These are phyloP conservation scores for Piloderma croceum DNA, from an alignment of 768 basidiomycete species.

Conservation along the genomic window DNA sequence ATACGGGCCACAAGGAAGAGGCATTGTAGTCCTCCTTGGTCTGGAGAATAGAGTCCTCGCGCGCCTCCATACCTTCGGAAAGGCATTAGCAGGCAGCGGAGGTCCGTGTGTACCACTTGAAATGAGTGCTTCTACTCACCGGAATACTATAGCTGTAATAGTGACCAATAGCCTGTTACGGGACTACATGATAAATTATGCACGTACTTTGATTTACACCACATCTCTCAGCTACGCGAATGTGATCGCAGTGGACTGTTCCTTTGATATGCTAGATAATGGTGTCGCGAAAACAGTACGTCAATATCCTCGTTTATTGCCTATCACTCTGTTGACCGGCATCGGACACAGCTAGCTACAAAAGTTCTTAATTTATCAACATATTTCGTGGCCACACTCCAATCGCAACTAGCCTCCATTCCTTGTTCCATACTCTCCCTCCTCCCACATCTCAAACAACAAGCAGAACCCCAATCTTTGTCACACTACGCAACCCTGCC, in stretches of 20 bases:
- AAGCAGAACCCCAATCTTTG: slow-evolving; percentile 2
- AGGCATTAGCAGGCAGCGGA: slow-evolving; percentile 76
- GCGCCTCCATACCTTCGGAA: slow-evolving; percentile 50
- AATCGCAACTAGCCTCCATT: slow-evolving; percentile 28
- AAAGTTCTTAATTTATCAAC: slow-evolving; percentile 42
- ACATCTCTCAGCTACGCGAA: slow-evolving; percentile 55
- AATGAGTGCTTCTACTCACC: too few species aligned
- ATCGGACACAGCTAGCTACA: slow-evolving; percentile 27
- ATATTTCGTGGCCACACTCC: slow-evolving; percentile 32
- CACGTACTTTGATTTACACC: slow-evolving; percentile 77
- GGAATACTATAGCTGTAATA: slow-evolving; percentile 76
- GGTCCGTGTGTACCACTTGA: slow-evolving; percentile 53
- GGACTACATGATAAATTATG: slow-evolving; percentile 88
- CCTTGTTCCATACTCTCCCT: slow-evolving; percentile 33
- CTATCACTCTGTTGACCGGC: too few species aligned
- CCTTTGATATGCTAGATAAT: slow-evolving; percentile 52
- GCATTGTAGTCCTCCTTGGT: slow-evolving; percentile 35
- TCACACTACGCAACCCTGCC: slow-evolving; percentile 22
- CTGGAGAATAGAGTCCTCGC: slow-evolving; percentile 39
- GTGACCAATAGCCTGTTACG: slow-evolving; percentile 67
- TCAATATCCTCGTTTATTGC: too few species aligned
- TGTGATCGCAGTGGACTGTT: slow-evolving; percentile 46
- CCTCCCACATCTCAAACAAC: slow-evolving; percentile 26
- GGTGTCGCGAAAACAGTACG: slow-evolving; percentile 23
- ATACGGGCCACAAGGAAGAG: slow-evolving; percentile 44